These are phyloP conservation scores for Hemileccinum impolitum DNA, from an alignment of 768 basidiomycete species.

Conservation along the genomic window DNA sequence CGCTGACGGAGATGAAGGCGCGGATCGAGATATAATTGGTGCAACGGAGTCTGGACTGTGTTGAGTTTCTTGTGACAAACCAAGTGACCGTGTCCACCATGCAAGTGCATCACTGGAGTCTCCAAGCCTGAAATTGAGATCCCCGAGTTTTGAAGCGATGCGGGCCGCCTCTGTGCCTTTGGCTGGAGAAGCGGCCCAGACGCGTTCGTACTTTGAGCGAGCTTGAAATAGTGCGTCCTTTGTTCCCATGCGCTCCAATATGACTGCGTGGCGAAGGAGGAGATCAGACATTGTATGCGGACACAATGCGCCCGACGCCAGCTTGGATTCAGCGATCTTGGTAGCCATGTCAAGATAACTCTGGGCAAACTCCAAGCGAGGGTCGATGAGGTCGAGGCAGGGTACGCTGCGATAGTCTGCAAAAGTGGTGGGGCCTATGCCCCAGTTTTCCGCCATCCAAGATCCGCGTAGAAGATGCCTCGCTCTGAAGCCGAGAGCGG, in stretches of 20 bases:
- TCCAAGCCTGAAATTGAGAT: constrained; percentile 56
- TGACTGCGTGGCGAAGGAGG: constrained; percentile 48
- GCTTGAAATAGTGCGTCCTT: constrained; percentile 49
- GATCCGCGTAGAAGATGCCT: constrained; percentile 63
- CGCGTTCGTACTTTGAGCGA: constrained; percentile 53
- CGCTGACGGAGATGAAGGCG: constrained; percentile 55
- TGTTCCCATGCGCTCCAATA: constrained; percentile 62
- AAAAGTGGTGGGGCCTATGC: constrained; percentile 42
- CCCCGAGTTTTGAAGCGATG: constrained; percentile 63
- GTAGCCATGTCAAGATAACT: constrained; percentile 51
- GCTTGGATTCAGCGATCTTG: constrained; percentile 40
- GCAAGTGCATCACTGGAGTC: constrained; percentile 49
- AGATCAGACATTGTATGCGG: constrained; percentile 54
- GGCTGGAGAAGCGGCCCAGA: constrained; percentile 46
- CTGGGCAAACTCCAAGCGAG: constrained; percentile 53
- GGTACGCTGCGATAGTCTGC: constrained; percentile 33
- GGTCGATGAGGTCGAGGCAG: constrained; percentile 46
- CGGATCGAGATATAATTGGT: constrained; percentile 33
- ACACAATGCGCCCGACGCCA: constrained; percentile 39
- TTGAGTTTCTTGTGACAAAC: constrained; percentile 38
- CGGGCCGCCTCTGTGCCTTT: constrained; percentile 47
- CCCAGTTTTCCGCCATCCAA: constrained; percentile 73
- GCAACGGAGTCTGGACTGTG: constrained; percentile 16
- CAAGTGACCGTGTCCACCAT: constrained; percentile 67
- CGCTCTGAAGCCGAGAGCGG: constrained; percentile 57